These are phyloP conservation scores for Vaccinium darrowii DNA, from an alignment of 148 eudicot genomes.

Conservation along the genomic window DNA sequence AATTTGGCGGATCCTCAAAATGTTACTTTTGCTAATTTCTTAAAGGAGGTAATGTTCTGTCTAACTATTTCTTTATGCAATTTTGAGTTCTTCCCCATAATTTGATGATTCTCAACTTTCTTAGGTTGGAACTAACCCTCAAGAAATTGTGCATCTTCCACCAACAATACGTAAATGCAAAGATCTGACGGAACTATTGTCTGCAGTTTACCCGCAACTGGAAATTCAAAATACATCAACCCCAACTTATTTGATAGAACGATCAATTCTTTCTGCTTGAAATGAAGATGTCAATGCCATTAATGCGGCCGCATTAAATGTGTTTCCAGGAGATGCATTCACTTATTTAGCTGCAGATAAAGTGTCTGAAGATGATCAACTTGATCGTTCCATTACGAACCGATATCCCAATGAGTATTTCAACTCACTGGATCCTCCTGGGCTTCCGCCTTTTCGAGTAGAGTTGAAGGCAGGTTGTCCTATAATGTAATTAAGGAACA, in stretches of 20 bases:
- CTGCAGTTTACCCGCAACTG: not conserved
- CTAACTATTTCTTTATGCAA: not conserved
- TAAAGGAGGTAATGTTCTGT: not conserved
- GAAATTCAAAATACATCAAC: not conserved
- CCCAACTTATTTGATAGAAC: not conserved
- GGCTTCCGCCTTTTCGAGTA: too few species aligned
- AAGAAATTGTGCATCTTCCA: not conserved
- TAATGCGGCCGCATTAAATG: too few species aligned
- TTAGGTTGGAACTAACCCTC: not conserved
- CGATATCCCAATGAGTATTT: too few species aligned
- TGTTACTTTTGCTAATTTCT: not conserved
- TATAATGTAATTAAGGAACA: too few species aligned
- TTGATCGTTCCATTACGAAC: too few species aligned
- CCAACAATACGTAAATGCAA: not conserved
- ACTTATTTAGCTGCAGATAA: too few species aligned
- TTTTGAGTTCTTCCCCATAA: not conserved
- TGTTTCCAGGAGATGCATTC: too few species aligned
- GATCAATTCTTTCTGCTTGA: too few species aligned
- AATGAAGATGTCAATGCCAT: too few species aligned
- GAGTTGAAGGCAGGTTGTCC: too few species aligned
- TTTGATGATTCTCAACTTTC: not conserved
- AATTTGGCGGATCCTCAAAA: not conserved
- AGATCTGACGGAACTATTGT: not conserved
- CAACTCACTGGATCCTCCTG: too few species aligned
- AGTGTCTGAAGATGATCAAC: too few species aligned